Evolutionary conservation across 192 early-diverging fungal species (phyloP), one percentile per base, ranked within the genome.

Genomic region (Gorgonomyces haynaldii): DNA sequence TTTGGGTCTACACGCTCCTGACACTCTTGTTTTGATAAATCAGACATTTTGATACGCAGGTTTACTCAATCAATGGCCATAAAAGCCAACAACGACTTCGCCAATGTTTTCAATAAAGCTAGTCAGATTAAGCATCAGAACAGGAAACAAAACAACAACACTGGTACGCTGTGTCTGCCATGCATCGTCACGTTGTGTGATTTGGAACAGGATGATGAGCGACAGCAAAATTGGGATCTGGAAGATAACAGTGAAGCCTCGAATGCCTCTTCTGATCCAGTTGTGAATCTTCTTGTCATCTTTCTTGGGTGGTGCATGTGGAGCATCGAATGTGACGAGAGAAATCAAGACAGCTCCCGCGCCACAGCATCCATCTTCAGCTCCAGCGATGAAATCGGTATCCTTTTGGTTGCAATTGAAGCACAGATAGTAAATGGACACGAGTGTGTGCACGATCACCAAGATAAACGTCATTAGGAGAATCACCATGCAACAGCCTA

Each of bases 361-460:
- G 2, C 70, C 70, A 49, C 70, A 72, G 53, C 65, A 72, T 20
- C 65, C 65, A 54, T 57, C 66, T 45, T 72, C 70, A 38, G 63
- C 57, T 4, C 70, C 70, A 8, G 62, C 62, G 22, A 72, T 39
- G 37, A 65, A 72, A n/a, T 61, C 65, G 4, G 52, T 53, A 29
- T 60, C 48, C 38, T 63, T 49, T 19, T 38, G 38, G 2, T 52
- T 48, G 42, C 57, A 61, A 29, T 45, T 49, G 35, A 31, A 59
- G 0, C 48, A 31, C 20, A 64, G 42, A 32, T 51, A 42, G 45
- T 55, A 72, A 15, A 62, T 48, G 35, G 62, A 40, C n/a, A 65
- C 24, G 1, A 59, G 26, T 5, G 70, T 72, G 42, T 72, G 70
- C 50, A 67, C 62, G 12, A 31, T 44, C 37, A 67, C 37, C 39